Evolutionary conservation across 2,329 filamentous ascomycete genomes (phyloP), one percentile per base, ranked within the genome.

Genomic region (Diplodia corticola): DNA sequence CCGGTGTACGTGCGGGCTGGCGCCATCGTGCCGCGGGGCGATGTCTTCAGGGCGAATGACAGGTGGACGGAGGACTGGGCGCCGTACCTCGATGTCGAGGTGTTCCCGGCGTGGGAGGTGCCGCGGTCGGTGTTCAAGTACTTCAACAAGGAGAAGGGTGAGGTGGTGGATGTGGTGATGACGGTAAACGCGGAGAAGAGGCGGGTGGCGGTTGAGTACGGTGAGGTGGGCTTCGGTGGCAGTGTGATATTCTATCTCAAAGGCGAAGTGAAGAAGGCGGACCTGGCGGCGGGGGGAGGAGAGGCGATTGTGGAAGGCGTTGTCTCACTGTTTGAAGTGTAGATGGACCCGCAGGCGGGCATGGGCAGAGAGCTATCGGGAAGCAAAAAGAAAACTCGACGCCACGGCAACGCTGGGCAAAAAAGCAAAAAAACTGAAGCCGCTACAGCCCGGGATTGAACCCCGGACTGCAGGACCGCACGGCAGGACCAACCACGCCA

Each of bases 1-100:
- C 76, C 76, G 5, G 75, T 76, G 0, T 78, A 75, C 59, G 71
- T 78, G 3, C 71, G 65, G 15, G 74, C 74, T 37, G 76, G 77
- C 30, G 72, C 76, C 9, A 75, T 78, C 26, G 69, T 79, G 15
- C 71, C 72, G 2, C 70, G 71, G 2, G 77, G 75, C 5, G 76
- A 78, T 64, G 69, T 78, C 26, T 72, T 68, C 53, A 71, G 75
- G 66, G 76, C 73, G 2, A 78, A 78, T 60, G 72, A 74, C n/a
- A 74, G 72, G 50, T 78, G 75, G 76, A 70, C 72, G 6, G 65
- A 72, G 30, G 68, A 73, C 49, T 78, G 75, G 76, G 63, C 67
- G 54, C 73, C 75, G 17, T 63, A 51, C 24, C 70, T 78, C 0
- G 67, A 67, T 13, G 68, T 79, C 24, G 75, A 79, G 64, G 49